These are phyloP conservation scores for Mortierella alpina DNA, from an alignment of 192 early-diverging fungal genomes.

Conservation along the genomic window DNA sequence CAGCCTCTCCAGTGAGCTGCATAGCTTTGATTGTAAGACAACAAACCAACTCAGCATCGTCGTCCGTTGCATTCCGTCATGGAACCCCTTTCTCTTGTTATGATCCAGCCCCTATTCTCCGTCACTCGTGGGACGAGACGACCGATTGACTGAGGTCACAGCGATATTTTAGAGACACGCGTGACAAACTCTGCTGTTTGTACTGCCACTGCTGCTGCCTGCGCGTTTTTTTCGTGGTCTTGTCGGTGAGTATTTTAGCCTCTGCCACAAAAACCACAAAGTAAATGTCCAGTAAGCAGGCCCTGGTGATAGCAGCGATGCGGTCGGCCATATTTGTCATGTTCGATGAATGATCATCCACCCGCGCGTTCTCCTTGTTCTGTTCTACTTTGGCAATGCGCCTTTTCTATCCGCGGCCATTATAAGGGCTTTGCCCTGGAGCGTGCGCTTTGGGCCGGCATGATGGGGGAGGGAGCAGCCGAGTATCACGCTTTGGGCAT, in stretches of 20 bases:
- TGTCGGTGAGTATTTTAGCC: too few species aligned
- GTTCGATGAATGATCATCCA: conserved; percentile 3
- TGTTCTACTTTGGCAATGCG: conserved; percentile 6
- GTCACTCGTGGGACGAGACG: not conserved
- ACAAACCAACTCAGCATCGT: conserved; percentile 5
- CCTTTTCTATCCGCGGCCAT: not conserved
- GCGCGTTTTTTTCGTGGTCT: conserved; percentile 10
- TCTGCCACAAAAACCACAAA: too few species aligned
- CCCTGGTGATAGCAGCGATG: not conserved
- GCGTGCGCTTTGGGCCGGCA: too few species aligned
- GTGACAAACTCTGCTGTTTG: conserved; percentile 14
- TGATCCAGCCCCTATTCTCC: conserved; percentile 17
- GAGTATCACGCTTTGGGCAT: too few species aligned
- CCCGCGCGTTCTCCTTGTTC: not conserved
- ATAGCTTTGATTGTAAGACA: not conserved
- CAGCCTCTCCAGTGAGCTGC: not conserved
- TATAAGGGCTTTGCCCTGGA: not conserved
- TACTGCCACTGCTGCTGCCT: conserved; percentile 4
- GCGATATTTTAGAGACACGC: not conserved
- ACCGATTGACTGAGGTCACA: not conserved
- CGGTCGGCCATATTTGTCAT: conserved; percentile 9
- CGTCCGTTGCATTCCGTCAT: conserved; percentile 21
- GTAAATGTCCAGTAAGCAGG: too few species aligned
- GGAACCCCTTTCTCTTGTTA: not conserved
- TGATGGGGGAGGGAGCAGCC: too few species aligned